Conservation (phyloP, 2,329 filamentous ascomycete genomes). For the Pestalotiopsis sp. region DNA sequence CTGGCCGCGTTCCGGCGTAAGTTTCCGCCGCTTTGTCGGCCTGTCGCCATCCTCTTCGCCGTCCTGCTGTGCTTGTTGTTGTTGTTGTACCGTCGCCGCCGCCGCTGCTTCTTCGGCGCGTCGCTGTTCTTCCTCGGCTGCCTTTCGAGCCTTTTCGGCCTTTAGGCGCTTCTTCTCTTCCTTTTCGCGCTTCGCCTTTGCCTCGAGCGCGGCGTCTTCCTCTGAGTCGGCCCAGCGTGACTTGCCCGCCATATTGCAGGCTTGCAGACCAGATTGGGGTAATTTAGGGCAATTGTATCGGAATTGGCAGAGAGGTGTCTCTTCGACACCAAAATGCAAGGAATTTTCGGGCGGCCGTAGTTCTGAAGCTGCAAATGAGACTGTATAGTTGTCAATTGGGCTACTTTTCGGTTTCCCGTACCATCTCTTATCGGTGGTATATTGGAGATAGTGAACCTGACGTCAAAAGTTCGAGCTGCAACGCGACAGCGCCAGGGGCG, state of each 20-base stretch:
- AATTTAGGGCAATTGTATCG: neutral
- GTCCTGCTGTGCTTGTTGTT: conserved; percentile 34
- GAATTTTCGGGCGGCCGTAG: too few species aligned
- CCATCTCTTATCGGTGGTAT: conserved; percentile 2
- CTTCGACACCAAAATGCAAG: too few species aligned
- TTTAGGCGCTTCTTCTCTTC: conserved; percentile 87
- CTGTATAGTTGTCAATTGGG: neutral
- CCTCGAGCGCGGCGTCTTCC: conserved; percentile 76
- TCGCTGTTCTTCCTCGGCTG: conserved; percentile 53
- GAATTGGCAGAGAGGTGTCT: neutral
- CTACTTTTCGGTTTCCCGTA: neutral
- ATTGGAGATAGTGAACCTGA: neutral
- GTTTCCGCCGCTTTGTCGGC: conserved; percentile 65
- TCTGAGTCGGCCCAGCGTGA: conserved; percentile 90
- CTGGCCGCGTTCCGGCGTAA: conserved; percentile 49
- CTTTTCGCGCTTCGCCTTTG: conserved; percentile 77
- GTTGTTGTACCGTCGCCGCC: conserved; percentile 27
- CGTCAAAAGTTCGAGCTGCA: conserved; percentile 19
- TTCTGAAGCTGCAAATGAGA: neutral
- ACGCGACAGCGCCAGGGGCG: conserved; percentile 19
- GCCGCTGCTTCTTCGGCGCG: conserved; percentile 12
- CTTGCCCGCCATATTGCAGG: conserved; percentile 59
- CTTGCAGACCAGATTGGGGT: neutral
- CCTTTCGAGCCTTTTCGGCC: conserved; percentile 75
- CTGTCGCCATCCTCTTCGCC: conserved; percentile 33